These are phyloP conservation scores for Eucommia ulmoides DNA, from an alignment of 257 asterid genomes.

Conservation along the genomic window DNA sequence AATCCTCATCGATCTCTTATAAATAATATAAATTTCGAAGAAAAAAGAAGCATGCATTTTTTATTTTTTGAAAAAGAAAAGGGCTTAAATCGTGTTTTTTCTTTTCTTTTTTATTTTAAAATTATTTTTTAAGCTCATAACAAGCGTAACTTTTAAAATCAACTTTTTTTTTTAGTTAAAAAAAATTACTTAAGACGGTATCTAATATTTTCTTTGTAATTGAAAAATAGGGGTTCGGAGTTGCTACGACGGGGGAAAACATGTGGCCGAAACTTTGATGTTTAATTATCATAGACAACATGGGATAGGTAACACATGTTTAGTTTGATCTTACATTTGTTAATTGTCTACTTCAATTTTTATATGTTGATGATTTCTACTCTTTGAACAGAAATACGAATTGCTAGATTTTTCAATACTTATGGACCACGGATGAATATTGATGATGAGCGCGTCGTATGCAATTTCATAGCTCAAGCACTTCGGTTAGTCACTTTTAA, in stretches of 20 bases:
- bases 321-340: not conserved
- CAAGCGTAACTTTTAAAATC: too few species aligned
- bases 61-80: too few species aligned
- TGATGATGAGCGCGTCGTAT: slow-evolving; percentile 97
- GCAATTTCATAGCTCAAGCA: slow-evolving; percentile 97
- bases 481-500: slow-evolving; percentile 49
- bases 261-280: slow-evolving; percentile 96
- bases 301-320: slow-evolving; percentile 49
- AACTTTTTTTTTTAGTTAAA: too few species aligned
- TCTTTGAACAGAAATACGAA: slow-evolving; percentile 85
- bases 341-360: not conserved
- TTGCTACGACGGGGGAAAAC: slow-evolving; percentile 90
- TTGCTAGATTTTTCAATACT: slow-evolving; percentile 94
- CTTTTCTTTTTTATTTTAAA: too few species aligned
- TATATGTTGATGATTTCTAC: too few species aligned
- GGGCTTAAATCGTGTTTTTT: too few species aligned
- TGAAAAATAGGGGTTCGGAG: slow-evolving; percentile 79
- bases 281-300: slow-evolving; percentile 96
- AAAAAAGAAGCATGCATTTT: too few species aligned
- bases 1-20: too few species aligned
- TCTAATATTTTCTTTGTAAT: too few species aligned
- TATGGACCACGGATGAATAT: slow-evolving; percentile 98
- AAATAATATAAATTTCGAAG: too few species aligned
- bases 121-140: too few species aligned
- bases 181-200: too few species aligned